A percentile compares a stretch with the other conserved stretches of the same genome.
phyloP scores from a whole-genome alignment of 2,329 filamentous ascomycete species.

The Paecilomyces formosus region DNA sequence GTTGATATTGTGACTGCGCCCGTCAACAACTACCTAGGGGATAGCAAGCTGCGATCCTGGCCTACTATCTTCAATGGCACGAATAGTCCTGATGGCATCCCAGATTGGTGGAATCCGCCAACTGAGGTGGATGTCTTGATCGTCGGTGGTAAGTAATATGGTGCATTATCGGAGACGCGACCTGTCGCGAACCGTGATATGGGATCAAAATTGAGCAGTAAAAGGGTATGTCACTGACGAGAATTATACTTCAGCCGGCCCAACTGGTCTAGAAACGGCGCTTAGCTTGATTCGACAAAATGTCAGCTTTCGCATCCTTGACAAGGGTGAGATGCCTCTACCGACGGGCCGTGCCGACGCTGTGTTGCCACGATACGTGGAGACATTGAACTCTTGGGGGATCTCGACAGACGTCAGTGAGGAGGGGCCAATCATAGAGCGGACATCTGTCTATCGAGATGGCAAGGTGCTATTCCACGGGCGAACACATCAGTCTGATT shows the following conservation, averaged over 20 bases:
- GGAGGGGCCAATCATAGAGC: not conserved
- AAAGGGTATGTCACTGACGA: not conserved
- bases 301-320: not conserved
- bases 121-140: not conserved
- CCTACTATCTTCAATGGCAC: not conserved
- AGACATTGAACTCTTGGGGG: not conserved
- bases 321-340: not conserved
- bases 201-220: not conserved
- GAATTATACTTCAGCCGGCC: not conserved
- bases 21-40: not conserved
- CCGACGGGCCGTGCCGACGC: not conserved
- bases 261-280: not conserved
- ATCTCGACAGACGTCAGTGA: not conserved
- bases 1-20: not conserved
- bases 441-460: not conserved
- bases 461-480: not conserved
- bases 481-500: not conserved
- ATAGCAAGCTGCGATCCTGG: not conserved
- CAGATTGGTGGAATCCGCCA: not conserved
- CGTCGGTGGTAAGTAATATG: not conserved
- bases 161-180: not conserved
- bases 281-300: not conserved
- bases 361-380: not conserved
- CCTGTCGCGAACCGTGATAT: not conserved
- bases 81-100: not conserved